A percentile compares a stretch with the other conserved stretches of the same genome.
These are phyloP conservation scores for Fraxinus americana DNA, from an alignment of 257 asterid species.

Conservation along the genomic window DNA sequence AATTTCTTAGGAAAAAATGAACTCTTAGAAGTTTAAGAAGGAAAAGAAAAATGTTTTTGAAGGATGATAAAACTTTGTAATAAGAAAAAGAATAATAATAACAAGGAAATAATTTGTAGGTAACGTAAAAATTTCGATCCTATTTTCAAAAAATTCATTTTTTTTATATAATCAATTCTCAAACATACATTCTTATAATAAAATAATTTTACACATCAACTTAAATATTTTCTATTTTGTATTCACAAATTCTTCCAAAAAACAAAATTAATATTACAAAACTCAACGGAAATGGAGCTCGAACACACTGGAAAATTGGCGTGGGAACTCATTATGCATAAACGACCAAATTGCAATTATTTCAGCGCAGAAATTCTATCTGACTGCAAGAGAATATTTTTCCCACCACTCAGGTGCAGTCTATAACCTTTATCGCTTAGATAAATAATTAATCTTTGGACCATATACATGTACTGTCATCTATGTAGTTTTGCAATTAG, in stretches of 20 bases:
- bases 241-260: too few species aligned
- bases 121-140: too few species aligned
- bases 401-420: not conserved
- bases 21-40: not conserved
- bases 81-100: not conserved
- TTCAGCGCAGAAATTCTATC: conserved; percentile 19
- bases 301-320: not conserved
- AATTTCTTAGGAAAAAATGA: not conserved
- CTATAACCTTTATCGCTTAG: conserved; percentile 5
- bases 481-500: too few species aligned
- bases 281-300: too few species aligned
- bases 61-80: not conserved
- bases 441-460: too few species aligned
- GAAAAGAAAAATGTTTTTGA: not conserved
- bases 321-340: conserved; percentile 29
- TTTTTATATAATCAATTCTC: too few species aligned
- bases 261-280: too few species aligned
- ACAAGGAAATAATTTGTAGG: not conserved
- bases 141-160: too few species aligned
- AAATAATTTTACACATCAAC: too few species aligned
- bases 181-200: too few species aligned
- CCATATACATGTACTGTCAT: too few species aligned
- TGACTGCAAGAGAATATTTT: conserved; percentile 32
- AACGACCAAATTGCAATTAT: conserved; percentile 28
- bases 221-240: too few species aligned